phyloP scores from a whole-genome alignment of 148 eudicot species.

The Selenicereus undatus region DNA sequence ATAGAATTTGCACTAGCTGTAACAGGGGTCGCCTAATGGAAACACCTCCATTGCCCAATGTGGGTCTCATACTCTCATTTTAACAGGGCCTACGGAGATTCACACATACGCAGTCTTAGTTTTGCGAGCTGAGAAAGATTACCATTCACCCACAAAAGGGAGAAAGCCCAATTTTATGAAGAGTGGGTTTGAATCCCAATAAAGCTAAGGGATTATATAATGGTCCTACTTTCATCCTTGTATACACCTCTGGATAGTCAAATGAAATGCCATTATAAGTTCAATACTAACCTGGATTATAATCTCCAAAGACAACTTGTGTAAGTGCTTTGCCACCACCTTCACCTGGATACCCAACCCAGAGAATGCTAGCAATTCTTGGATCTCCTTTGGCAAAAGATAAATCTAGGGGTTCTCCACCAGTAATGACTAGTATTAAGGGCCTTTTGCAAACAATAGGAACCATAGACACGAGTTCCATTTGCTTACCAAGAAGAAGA shows the following conservation, averaged over 20 bases:
- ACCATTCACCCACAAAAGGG: too few species aligned
- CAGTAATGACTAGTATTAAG: conserved; percentile 70
- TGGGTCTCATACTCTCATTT: too few species aligned
- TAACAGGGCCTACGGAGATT: too few species aligned
- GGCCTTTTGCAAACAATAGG: conserved; percentile 64
- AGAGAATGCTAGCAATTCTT: conserved; percentile 66
- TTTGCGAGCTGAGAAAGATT: too few species aligned
- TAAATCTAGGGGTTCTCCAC: conserved; percentile 91
- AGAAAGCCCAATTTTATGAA: background rate
- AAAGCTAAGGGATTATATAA: background rate
- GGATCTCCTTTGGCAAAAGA: conserved; percentile 68
- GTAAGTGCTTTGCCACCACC: conserved; percentile 81
- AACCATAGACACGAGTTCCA: conserved; percentile 55
- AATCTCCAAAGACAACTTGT: conserved; percentile 68
- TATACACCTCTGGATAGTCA: background rate
- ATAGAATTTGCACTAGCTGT: too few species aligned
- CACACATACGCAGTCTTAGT: too few species aligned
- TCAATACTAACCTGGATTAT: conserved; percentile 77
- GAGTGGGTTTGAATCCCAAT: background rate
- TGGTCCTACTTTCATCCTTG: background rate
- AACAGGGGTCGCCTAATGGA: too few species aligned
- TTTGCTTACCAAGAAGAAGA: conserved; percentile 89
- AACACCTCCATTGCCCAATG: too few species aligned
- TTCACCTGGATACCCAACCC: conserved; percentile 98
- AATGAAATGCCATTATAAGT: background rate